These are phyloP conservation scores for Heliocybe sulcata DNA, from an alignment of 1,284 basidiomycete genomes.

Conservation along the genomic window DNA sequence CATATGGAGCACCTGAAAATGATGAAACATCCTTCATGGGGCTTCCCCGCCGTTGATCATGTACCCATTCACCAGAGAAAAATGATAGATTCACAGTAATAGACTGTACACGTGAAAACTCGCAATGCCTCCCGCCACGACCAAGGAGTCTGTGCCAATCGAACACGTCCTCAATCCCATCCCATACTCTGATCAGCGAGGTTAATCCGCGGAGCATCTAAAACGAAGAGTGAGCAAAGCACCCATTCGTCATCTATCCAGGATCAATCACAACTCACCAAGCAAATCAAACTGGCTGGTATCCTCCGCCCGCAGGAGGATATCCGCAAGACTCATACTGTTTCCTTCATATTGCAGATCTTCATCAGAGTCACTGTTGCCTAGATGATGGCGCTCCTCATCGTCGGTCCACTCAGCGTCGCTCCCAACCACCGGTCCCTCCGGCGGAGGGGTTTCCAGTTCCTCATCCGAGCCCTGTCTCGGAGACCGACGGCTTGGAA, in stretches of 20 bases:
- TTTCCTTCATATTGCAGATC: conserved; percentile 20
- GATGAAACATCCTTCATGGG: no score
- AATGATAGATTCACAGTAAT: no score
- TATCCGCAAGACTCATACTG: conserved; percentile 31
- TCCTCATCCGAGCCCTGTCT: background rate
- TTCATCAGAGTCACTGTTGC: conserved; percentile 7
- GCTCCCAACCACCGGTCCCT: background rate
- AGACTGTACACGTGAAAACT: no score
- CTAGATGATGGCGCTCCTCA: background rate
- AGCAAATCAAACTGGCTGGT: conserved; percentile 27
- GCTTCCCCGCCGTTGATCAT: no score
- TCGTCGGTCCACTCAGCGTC: conserved; percentile 3
- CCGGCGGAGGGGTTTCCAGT: background rate
- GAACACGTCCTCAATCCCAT: background rate
- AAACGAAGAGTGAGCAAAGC: background rate
- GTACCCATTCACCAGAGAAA: no score
- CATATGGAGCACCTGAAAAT: no score
- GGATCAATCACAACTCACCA: conserved; percentile 6
- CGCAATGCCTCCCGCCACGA: no score
- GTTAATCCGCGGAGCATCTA: background rate
- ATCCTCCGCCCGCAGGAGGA: conserved; percentile 25
- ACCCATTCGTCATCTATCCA: background rate
- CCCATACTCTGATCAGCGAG: background rate
- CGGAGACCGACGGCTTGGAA: background rate
- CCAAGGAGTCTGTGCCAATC: no score